Conservation (phyloP, 805 yeast genomes). For the Lachancea meyersii region DNA sequence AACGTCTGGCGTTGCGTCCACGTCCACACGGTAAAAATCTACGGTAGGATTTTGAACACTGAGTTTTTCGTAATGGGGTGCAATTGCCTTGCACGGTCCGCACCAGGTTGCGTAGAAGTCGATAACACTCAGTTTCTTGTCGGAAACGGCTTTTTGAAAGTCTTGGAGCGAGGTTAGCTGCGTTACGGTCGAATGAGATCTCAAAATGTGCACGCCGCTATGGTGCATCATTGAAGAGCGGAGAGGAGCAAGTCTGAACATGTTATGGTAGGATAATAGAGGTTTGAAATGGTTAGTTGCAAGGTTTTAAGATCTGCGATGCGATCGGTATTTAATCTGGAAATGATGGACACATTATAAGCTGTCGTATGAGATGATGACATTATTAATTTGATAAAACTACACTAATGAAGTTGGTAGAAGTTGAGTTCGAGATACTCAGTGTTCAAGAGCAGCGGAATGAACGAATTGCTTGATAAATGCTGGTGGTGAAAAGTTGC, state of each 20-base stretch:
- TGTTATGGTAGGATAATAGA: not conserved
- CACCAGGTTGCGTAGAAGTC: slow-evolving; percentile 75
- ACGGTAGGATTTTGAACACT: slow-evolving; percentile 38
- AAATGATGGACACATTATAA: no score
- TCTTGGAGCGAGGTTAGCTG: slow-evolving; percentile 33
- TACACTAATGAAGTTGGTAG: no score
- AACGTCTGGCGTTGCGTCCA: slow-evolving; percentile 54
- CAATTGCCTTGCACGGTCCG: slow-evolving; percentile 71
- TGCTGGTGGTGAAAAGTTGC: no score
- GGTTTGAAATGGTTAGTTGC: no score
- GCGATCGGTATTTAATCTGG: no score
- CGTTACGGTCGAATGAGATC: slow-evolving; percentile 23
- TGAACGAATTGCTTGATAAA: no score
- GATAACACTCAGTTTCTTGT: slow-evolving; percentile 43
- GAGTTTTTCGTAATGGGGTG: slow-evolving; percentile 47
- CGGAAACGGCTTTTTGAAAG: slow-evolving; percentile 33
- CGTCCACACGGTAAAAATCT: slow-evolving; percentile 63
- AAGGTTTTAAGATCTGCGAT: not conserved
- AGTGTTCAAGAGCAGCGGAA: no score
- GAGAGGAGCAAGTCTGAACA: slow-evolving; percentile 3
- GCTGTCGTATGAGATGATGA: no score
- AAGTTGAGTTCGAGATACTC: no score
- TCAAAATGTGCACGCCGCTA: not conserved
- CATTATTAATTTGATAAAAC: no score
- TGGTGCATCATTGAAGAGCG: not conserved